Evolutionary conservation across 176 grass and related monocot species (phyloP), one percentile per base, ranked within the genome.

Genomic region (Avena atlantica): DNA sequence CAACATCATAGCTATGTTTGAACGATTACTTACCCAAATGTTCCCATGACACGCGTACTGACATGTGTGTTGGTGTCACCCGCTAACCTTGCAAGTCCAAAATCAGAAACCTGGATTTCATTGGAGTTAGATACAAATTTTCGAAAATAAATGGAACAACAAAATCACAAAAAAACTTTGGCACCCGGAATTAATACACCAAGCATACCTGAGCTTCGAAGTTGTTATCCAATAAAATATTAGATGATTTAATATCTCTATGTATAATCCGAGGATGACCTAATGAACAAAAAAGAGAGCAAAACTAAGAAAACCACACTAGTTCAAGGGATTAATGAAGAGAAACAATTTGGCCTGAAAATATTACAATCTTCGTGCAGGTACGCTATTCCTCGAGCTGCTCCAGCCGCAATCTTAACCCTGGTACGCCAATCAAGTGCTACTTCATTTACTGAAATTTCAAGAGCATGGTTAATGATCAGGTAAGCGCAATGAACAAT

Each of bases 241-340:
- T 99, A 70, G 97, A 99, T 50, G 97, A 99, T 76, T 99, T 99
- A 91, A 99, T 99, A 89, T 99, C 97, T 85, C 97, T 91, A 31
- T 99, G 97, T 52, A 99, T 99, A 87, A 99, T 99, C 69, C 97
- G 85, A 53, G 97, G 97, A 93, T 99, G 89, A 89, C 97, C 97
- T 99, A 83, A 68, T 74, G 47, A 84, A 92, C n/a, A 82, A 34
- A 83, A 83, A 78, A 79, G 25, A 78, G 61, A 66, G 49, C 48
- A 76, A 84, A 2, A 34, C 16, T 87, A 86, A 73, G 84, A 74
- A 88, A 90, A 90, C 25, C 21, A 86, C 78, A 51, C 58, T 73
- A 63, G 37, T 80, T 68, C 9, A 58, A 80, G 10, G 65, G n/a
- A 68, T 20, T 24, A 6, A 12, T 56, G 11, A 52, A 49, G 20